phyloP scores from a whole-genome alignment of 1,284 basidiomycete species.

The Cystobasidium sp. region DNA sequence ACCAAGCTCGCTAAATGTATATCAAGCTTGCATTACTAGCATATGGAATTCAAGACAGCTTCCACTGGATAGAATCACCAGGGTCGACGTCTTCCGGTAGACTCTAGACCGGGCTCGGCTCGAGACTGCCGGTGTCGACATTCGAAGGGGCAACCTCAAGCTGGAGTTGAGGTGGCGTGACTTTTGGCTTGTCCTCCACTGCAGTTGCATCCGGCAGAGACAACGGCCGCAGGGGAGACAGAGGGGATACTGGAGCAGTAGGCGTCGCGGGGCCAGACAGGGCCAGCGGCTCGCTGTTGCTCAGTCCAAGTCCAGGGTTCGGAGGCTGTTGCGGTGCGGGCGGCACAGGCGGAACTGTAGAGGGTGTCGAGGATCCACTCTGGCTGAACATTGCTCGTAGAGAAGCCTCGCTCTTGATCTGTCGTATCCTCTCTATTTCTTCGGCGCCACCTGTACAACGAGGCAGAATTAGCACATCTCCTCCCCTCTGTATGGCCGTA shows the following conservation, averaged over 20 bases:
- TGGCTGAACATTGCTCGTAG: slow-evolving; percentile 78
- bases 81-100: slow-evolving; percentile 11
- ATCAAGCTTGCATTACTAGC: not conserved
- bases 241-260: not conserved
- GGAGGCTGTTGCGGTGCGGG: slow-evolving; percentile 1
- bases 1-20: slow-evolving; percentile 11
- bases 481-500: too few relatives aligned
- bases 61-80: slow-evolving; percentile 9
- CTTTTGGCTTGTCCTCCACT: not conserved
- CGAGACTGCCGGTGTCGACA: not conserved
- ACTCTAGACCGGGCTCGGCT: slow-evolving; percentile 1
- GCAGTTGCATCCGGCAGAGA: not conserved
- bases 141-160: not conserved
- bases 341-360: slow-evolving; percentile 1
- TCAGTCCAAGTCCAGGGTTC: slow-evolving; percentile 3
- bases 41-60: not conserved
- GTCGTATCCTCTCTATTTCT: slow-evolving; percentile 81
- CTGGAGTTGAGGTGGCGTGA: not conserved
- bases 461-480: too few relatives aligned
- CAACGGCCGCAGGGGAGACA: not conserved
- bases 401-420: slow-evolving; percentile 78
- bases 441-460: slow-evolving; percentile 67
- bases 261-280: not conserved
- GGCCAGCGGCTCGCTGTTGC: not conserved
- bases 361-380: not conserved